Evolutionary conservation across 2,329 filamentous ascomycete species (phyloP).

Genomic region (Byssothecium circinans): DNA sequence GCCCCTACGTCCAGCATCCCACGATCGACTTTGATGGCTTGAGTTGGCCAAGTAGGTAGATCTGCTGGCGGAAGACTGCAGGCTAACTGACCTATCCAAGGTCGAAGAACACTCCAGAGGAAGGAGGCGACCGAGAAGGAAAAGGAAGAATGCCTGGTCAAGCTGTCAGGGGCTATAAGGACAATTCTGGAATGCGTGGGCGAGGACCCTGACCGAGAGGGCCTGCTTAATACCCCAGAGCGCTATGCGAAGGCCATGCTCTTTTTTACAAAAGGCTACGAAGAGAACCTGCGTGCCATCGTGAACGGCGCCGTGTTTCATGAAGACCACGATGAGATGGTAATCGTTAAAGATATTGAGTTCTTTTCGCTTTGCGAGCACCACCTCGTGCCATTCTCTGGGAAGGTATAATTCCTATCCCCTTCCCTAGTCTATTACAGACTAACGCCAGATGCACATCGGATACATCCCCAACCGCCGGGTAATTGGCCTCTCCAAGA

Average conservation of each 20-base stretch:
- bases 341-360: constrained; percentile 97
- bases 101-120: constrained; percentile 64
- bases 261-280: constrained; percentile 94
- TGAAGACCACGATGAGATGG: constrained; percentile 94
- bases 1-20: constrained; percentile 49
- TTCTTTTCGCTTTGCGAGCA: constrained; percentile 95
- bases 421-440: constrained; percentile 9
- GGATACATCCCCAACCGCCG: constrained; percentile 92
- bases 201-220: constrained; percentile 66
- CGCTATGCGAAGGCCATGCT: constrained; percentile 94
- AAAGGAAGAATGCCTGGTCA: constrained; percentile 60
- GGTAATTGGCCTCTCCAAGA: constrained; percentile 92
- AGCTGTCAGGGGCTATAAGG: constrained; percentile 62
- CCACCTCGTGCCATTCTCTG: constrained; percentile 92
- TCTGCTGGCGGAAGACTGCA: neutral
- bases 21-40: constrained; percentile 58
- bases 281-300: constrained; percentile 87
- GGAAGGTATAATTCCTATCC: constrained; percentile 65
- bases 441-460: constrained; percentile 79
- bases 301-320: constrained; percentile 94
- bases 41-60: constrained; percentile 54
- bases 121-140: constrained; percentile 61
- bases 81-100: constrained; percentile 45
- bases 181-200: constrained; percentile 68
- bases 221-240: constrained; percentile 68